Base-by-base conservation (phyloP, 768 basidiomycete species). In the Amyloporia xantha region DNA sequence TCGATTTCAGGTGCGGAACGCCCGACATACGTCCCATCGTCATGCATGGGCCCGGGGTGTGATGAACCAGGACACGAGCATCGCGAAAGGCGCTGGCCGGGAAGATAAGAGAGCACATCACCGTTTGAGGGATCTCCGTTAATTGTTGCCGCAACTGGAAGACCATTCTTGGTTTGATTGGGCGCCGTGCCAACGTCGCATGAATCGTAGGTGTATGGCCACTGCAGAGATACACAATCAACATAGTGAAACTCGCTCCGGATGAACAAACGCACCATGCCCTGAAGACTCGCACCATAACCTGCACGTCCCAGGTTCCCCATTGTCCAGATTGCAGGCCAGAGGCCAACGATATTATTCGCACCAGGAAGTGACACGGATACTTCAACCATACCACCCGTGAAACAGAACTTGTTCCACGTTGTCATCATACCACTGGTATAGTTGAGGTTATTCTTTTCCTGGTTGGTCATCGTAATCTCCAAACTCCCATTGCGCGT, bases 401-500 rank as follows among this genome's bases (percentile, higher is more conserved):
- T 87, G 66, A 91, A 93, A 64, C 89, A 94, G 51, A 96, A 86
- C 66, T 92, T 91, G 66, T 92, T 93, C 86, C 70, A 75, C 5
- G 72, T 69, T 11, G 69, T 66, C 62, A 77, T 66, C 73, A 79
- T 75, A 5, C 74, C 75, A 41, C 70, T 59, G 27, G 69, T 68
- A 60, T 78, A 73, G 50, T 59, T 20, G 33, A 55, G 28, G 23
- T 50, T 49, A 54, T 51, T 85, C 25, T 73, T 86, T 43, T 69
- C 61, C 59, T 77, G 85, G 58, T 74, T 63, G n/a, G 68, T 80
- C 57, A 95, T 68, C 1, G 73, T 75, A 53, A 69, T 67, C 45
- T 71, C 62, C n/a, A 74, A 62, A 19, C 66, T 62, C 43, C 72
- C 68, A 51, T 65, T 66, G 33, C 54, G 49, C 13, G 77, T 76